Percentiles rank a stretch among this genome's conserved stretches.
phyloP scores from a whole-genome alignment of 2,329 filamentous ascomycete genomes.

The Pseudophaeomoniella oleicola region DNA sequence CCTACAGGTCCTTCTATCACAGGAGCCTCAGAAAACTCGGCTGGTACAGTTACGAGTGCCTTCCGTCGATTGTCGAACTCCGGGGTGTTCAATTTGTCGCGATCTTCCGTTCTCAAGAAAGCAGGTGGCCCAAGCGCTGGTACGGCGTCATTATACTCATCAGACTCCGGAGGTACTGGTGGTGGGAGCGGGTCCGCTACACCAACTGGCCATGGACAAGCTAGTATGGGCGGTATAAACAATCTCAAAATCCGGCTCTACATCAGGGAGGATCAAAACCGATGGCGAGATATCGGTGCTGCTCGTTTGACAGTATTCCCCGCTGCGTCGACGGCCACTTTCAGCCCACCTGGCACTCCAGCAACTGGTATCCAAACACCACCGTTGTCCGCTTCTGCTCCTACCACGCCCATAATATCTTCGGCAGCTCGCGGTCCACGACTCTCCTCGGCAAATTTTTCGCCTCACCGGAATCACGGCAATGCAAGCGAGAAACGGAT shows the following conservation, averaged over 20 bases:
- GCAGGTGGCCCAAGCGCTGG: conserved; percentile 18
- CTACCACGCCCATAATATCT: neutral
- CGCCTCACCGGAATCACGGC: conserved; percentile 30
- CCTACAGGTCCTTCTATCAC: conserved; percentile 37
- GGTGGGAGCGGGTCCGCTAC: conserved; percentile 25
- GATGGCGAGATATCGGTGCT: conserved; percentile 82
- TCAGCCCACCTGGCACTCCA: conserved; percentile 16
- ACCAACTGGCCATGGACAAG: conserved; percentile 22
- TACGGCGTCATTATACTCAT: conserved; percentile 36
- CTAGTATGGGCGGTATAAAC: conserved; percentile 48
- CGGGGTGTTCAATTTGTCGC: conserved; percentile 68
- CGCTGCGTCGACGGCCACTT: conserved; percentile 22
- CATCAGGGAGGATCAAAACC: conserved; percentile 52
- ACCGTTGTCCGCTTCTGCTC: conserved; percentile 10
- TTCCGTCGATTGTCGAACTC: conserved; percentile 65
- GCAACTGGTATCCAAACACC: conserved; percentile 40
- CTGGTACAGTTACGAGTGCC: conserved; percentile 62
- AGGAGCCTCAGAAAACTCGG: conserved; percentile 60
- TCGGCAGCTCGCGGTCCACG: conserved; percentile 5
- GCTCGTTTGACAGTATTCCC: conserved; percentile 71
- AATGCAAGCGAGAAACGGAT: conserved; percentile 66
- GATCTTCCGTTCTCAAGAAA: conserved; percentile 48
- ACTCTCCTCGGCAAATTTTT: conserved; percentile 12
- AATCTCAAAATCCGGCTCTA: conserved; percentile 82
- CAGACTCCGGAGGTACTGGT: conserved; percentile 8